phyloP scores from a whole-genome alignment of 1,284 basidiomycete species.

The Rhizoctonia solani region DNA sequence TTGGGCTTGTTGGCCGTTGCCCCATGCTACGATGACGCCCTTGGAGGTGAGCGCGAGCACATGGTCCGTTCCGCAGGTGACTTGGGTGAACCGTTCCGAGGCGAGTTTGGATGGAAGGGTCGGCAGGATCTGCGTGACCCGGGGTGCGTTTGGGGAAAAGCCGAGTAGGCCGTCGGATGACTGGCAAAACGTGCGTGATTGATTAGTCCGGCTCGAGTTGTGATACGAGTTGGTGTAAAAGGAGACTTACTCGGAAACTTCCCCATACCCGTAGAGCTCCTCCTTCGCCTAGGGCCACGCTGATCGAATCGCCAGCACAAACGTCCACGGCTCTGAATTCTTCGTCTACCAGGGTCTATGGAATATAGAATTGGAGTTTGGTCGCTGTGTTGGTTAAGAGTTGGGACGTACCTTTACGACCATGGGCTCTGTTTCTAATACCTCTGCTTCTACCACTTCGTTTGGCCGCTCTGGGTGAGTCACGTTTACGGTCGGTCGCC shows the following conservation, averaged over 20 bases:
- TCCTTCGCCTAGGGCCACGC: slow-evolving; percentile 74
- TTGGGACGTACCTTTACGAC: slow-evolving; percentile 46
- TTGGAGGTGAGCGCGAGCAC: slow-evolving; percentile 58
- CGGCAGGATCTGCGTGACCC: slow-evolving; percentile 48
- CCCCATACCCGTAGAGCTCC: slow-evolving; percentile 91
- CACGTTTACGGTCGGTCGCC: slow-evolving; percentile 74
- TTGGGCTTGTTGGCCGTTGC: slow-evolving; percentile 58
- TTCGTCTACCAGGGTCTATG: slow-evolving; percentile 72
- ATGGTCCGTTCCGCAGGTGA: slow-evolving; percentile 61
- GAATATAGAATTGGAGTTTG: neutral
- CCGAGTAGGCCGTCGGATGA: slow-evolving; percentile 82
- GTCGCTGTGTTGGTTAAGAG: neutral
- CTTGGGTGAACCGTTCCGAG: slow-evolving; percentile 62
- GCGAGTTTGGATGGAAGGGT: slow-evolving; percentile 43
- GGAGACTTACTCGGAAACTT: slow-evolving; percentile 77
- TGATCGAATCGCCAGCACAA: slow-evolving; percentile 83
- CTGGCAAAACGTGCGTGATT: slow-evolving; percentile 41
- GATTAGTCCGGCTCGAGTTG: neutral
- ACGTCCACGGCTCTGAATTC: slow-evolving; percentile 82
- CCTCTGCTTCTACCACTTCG: slow-evolving; percentile 69
- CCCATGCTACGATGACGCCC: slow-evolving; percentile 60
- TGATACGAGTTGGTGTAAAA: slow-evolving; percentile 46
- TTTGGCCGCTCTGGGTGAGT: slow-evolving; percentile 67
- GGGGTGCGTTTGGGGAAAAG: slow-evolving; percentile 60
- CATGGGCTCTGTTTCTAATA: slow-evolving; percentile 75